Percentiles rank a stretch among this genome's conserved stretches.
These are phyloP conservation scores for Clarireedia homoeocarpa DNA, from an alignment of 2,329 filamentous ascomycete genomes.

Conservation along the genomic window DNA sequence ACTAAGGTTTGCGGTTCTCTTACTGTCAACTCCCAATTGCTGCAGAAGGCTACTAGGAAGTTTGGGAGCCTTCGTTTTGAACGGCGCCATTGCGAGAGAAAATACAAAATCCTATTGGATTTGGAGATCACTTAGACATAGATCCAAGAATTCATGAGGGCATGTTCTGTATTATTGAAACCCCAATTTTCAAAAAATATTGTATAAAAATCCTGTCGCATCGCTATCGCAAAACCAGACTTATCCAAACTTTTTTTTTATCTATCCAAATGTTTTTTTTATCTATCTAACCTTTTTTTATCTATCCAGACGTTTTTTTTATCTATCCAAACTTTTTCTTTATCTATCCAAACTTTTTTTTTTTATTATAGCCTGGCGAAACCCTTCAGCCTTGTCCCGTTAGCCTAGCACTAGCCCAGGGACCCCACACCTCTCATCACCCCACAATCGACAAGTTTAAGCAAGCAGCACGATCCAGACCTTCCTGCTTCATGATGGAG, in stretches of 20 bases:
- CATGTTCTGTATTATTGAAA: too few species aligned
- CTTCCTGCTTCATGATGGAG: constrained; percentile 31
- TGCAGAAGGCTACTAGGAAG: constrained; percentile 38
- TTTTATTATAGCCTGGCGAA: not conserved
- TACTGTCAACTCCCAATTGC: constrained; percentile 34
- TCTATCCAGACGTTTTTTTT: constrained; percentile 1
- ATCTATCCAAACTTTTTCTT: constrained; percentile 2
- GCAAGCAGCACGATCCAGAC: constrained; percentile 22
- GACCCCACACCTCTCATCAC: constrained; percentile 12
- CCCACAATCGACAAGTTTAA: constrained; percentile 13
- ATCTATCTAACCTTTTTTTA: not conserved
- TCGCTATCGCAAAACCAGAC: too few species aligned
- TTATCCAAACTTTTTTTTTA: constrained; percentile 4
- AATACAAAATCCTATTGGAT: not conserved
- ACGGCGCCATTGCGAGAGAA: constrained; percentile 18
- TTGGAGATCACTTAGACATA: not conserved
- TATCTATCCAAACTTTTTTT: not conserved
- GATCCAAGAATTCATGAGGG: too few species aligned
- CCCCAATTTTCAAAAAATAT: too few species aligned
- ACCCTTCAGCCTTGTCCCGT: not conserved
- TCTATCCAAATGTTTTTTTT: too few species aligned
- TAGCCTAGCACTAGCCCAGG: constrained; percentile 1
- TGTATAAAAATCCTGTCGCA: too few species aligned
- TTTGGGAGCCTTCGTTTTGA: constrained; percentile 32
- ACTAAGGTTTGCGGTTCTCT: not conserved